These are phyloP conservation scores for Aureobasidium mangrovei DNA, from an alignment of 2,329 filamentous ascomycete genomes.

Conservation along the genomic window DNA sequence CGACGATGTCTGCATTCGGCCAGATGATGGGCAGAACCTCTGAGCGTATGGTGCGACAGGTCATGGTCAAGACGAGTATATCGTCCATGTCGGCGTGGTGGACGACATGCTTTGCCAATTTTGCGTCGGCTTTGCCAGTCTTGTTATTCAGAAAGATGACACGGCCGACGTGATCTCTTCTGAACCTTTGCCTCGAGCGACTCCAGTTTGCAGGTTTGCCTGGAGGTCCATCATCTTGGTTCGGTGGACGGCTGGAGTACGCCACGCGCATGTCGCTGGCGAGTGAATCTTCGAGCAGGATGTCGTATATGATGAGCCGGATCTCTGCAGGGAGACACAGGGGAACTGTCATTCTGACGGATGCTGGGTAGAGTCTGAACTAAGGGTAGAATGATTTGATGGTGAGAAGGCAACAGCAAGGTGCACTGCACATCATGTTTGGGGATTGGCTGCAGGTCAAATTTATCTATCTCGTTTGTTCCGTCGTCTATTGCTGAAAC, in stretches of 20 bases:
- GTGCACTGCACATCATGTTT: no score
- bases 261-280: background rate
- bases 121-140: background rate
- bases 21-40: background rate
- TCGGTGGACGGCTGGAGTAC: background rate
- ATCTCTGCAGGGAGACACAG: background rate
- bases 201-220: background rate
- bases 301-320: background rate
- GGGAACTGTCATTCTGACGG: no score
- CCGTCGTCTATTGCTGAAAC: no score
- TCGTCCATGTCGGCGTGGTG: background rate
- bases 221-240: background rate
- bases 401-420: no score
- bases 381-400: no score
- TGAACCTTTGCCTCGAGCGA: background rate
- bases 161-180: background rate
- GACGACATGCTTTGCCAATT: background rate
- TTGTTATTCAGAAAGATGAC: background rate
- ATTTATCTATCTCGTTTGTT: no score
- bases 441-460: no score
- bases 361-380: no score
- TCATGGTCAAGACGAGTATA: background rate
- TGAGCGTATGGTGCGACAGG: background rate
- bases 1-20: background rate
- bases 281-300: background rate